Evolutionary conservation across 1,284 basidiomycete genomes (phyloP), one percentile per base, ranked within the genome.

Genomic region (Puccinia triticina): DNA sequence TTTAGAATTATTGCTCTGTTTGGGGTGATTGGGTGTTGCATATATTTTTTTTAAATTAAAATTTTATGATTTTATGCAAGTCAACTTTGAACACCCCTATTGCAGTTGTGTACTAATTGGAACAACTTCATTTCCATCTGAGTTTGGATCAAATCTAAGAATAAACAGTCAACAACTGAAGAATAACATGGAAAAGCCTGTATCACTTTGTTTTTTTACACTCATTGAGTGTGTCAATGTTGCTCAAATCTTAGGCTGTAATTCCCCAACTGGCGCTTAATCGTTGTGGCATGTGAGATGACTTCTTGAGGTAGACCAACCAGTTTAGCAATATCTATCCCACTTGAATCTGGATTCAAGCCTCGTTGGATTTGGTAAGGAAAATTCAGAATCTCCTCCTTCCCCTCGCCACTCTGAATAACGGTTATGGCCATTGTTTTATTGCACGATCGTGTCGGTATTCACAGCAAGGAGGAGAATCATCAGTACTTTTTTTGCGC

Each of bases 281-380:
- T 73, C 14, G 50, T 46, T 7, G 46, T 53, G 55, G 93, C 94
- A 21, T 93, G 88, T 1, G 86, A 84, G 71, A 95, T 87, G 0
- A 90, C 92, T 16, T 89, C 86, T 2, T 88, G 84, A 0, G 96
- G 96, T 89, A 98, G 91, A 3, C 94, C 94, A 10, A 94, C 95
- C 21, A 98, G 87, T 78, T 92, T 91, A 7, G 96, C 96, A 23
- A 97, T 94, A 86, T 95, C 94, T 57, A 99, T 88, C 0, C 95
- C 96, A 85, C 98, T 95, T 80, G 95, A 97, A 84, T 96, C 90
- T 75, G 92, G 90, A 87, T 97, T 98, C 77, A 98, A 91, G 0
- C 96, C 96, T 3, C 92, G 91, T 72, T 89, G 89, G 64, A 98
- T 87, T 32, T 90, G 90, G 86, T 98, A 95, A 3, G 93, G 92